Evolutionary conservation across 805 yeast species (phyloP), one percentile per base, ranked within the genome.

Genomic region (Teunomyces lycoperdinae): DNA sequence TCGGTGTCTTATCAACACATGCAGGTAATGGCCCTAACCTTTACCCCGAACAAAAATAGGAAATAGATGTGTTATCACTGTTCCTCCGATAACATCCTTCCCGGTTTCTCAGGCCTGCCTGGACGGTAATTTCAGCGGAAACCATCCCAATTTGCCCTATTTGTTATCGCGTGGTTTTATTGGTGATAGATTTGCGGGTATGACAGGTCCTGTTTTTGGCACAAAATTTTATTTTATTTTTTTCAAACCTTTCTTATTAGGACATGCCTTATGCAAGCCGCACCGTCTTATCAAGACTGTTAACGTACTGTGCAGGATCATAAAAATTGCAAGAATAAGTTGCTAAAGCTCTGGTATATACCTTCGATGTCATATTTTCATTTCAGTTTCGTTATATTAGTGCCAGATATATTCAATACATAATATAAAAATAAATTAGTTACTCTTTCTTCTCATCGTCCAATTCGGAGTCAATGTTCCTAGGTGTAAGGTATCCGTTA

Each of bases 391-490:
- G 24, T 20, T 4, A 20, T 5, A 20, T 20, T 20, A 20, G 24
- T 20, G 24, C 24, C 1, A 20, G 6, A 20, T 20, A 34, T 10
- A 34, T 10, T 34, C 39, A 34, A 16, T 34, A 13, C 8, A 32
- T 34, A 13, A 17, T 5, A 16, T 11, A 4, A 34, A 16, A 14
- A 10, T 30, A 30, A 14, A 33, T 38, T 42, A 44, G 32, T 35
- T 45, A 49, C 30, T 56, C 52, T 33, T 60, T 55, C 53, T 60
- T 58, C 20, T 52, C 51, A 33, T 61, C 65, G 45, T 54, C 58
- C 14, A 58, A 39, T 24, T 56, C 52, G 28, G 56, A 56, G 43
- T 60, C 64, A 13, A 56, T 42, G 16, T 31, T 31, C 11, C 34
- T 48, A 2, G 65, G 65, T 10, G 64, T 60, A 8, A 45, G 38